Evolutionary conservation across 768 basidiomycete genomes (phyloP).

Genomic region (Xerocomellus chrysenteron): DNA sequence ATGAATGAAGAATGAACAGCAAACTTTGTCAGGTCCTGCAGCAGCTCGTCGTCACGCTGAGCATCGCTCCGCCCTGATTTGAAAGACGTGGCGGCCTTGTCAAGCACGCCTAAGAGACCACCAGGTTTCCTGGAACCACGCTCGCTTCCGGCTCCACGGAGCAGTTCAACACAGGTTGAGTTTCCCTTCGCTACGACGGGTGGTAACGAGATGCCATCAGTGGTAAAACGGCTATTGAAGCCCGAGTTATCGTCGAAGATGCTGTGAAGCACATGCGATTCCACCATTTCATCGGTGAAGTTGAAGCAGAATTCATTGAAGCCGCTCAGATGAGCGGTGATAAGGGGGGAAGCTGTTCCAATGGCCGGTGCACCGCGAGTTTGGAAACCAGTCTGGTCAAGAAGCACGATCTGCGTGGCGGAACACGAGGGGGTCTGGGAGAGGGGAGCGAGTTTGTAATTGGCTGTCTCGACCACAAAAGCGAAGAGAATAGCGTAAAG

Average conservation of each 20-base stretch:
- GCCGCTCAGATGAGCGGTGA: conserved; percentile 54
- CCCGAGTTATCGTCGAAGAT: conserved; percentile 51
- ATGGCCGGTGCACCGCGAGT: conserved; percentile 45
- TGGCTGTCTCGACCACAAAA: conserved; percentile 62
- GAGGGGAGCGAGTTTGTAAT: conserved; percentile 52
- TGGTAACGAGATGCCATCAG: conserved; percentile 55
- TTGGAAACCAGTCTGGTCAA: conserved; percentile 60
- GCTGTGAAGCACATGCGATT: conserved; percentile 53
- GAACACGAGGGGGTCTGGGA: conserved; percentile 39
- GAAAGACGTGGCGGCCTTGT: conserved; percentile 49
- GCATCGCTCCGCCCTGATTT: conserved; percentile 51
- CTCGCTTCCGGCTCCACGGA: conserved; percentile 53
- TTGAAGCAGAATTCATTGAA: conserved; percentile 65
- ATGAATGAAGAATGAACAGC: conserved; percentile 53
- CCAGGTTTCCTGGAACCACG: conserved; percentile 50
- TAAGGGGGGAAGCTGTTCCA: conserved; percentile 46
- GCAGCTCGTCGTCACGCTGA: conserved; percentile 48
- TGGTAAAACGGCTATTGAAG: conserved; percentile 43
- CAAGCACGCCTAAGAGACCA: conserved; percentile 56
- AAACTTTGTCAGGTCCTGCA: conserved; percentile 51
- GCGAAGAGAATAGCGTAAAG: conserved; percentile 65
- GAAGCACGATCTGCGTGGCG: conserved; percentile 48
- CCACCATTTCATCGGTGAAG: conserved; percentile 57
- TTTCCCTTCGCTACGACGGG: conserved; percentile 52
- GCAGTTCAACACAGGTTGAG: conserved; percentile 53